Base-by-base conservation (phyloP, 139 green algal genomes). In the Yamagishiella unicocca region DNA sequence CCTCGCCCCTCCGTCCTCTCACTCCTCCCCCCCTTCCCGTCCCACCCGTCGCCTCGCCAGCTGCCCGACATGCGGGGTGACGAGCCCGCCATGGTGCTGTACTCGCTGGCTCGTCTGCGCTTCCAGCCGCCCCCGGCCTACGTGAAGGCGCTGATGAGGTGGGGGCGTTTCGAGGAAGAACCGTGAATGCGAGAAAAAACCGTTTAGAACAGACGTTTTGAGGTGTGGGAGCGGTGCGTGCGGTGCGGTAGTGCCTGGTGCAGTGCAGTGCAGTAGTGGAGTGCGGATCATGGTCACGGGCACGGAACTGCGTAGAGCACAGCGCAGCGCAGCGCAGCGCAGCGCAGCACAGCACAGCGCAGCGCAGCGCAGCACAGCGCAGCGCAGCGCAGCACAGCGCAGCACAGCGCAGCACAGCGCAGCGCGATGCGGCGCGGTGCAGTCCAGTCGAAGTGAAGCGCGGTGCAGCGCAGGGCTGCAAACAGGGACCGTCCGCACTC, bases 91-190 rank as follows among this genome's bases (percentile, higher is more conserved):
- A 50, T 22, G 17, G 5, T 85, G 9, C 61, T 85, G 27, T 75
- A 85, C 38, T 55, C 61, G n/a, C 61, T 75, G 29, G 61, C 61
- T 0, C 79, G 79, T 3, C 79, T 85, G 33, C 40, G 79, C n/a
- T 85, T 85, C 58, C 7, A 19, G 3, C 22, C 79, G 40, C 61
- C 61, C 29, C 8, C 33, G 6, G 0, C 7, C 5, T 45, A 61
- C 35, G 29, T 21, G 14, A 7, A 29, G 29, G 61, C 40, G 40
- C 79, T 85, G 55, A 17, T 46, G n/a, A 75, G 79, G 79, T 85
- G 43, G 38, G 78, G 0, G 24, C 10, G 54, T 6, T 29, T 53
- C 1, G 42, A 7, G 17, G 12, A 35, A 50, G 35, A n/a, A n/a
- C n/a, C n/a, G n/a, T n/a, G n/a, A n/a, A n/a, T n/a, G n/a, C n/a